Conservation (phyloP, 2,329 filamentous ascomycete genomes). For the Fusarium sterilihyphosum region DNA sequence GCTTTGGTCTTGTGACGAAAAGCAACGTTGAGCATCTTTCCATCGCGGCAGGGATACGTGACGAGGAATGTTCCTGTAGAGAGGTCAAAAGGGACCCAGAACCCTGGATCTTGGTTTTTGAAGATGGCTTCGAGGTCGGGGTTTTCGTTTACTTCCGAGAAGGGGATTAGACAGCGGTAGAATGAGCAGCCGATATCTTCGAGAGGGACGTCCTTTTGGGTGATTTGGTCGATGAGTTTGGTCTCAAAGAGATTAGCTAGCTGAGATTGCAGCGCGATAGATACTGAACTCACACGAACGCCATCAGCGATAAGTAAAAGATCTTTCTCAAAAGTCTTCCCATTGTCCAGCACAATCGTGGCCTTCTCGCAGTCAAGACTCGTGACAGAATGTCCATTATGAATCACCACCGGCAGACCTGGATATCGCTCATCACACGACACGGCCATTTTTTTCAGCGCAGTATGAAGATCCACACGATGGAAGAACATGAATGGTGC, state of each 20-base stretch:
- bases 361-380: not conserved
- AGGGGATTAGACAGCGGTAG: slow-evolving; percentile 4
- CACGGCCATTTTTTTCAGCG: not conserved
- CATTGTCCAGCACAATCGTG: fast-evolving
- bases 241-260: not conserved
- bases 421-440: not conserved
- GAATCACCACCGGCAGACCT: not conserved
- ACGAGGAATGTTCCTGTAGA: not conserved
- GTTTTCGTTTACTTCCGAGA: not conserved
- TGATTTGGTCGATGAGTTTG: not conserved
- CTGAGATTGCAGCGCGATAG: fast-evolving
- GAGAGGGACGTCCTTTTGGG: fast-evolving
- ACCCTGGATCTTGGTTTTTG: not conserved
- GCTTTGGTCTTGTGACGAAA: not conserved
- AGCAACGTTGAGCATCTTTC: not conserved
- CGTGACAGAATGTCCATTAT: not conserved
- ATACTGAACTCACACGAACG: not conserved
- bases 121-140: not conserved
- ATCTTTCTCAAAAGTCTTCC: not conserved
- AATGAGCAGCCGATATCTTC: not conserved
- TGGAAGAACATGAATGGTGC: not conserved
- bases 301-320: not conserved
- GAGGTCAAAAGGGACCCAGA: slow-evolving; percentile 1
- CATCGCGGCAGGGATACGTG: not conserved
- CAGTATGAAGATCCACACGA: not conserved